phyloP scores from a whole-genome alignment of 2,329 filamentous ascomycete genomes.

The Scedosporium boydii region DNA sequence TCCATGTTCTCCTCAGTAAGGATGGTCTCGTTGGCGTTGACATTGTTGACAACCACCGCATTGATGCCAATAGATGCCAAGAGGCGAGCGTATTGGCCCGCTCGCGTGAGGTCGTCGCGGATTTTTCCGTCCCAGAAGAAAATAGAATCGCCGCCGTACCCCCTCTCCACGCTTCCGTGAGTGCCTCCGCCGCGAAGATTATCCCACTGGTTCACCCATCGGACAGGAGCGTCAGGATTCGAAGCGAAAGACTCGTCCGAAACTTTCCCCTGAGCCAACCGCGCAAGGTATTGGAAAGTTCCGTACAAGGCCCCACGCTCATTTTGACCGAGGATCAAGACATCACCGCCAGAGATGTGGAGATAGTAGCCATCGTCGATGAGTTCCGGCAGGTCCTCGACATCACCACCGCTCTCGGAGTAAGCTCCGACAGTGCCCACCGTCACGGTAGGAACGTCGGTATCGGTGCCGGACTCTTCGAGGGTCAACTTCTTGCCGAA shows the following conservation, averaged over 20 bases:
- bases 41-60: slow-evolving; percentile 60
- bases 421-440: slow-evolving; percentile 15
- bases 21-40: slow-evolving; percentile 55
- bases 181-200: slow-evolving; percentile 44
- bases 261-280: slow-evolving; percentile 51
- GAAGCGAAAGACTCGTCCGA: slow-evolving; percentile 34
- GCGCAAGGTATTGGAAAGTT: slow-evolving; percentile 57
- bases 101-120: slow-evolving; percentile 49
- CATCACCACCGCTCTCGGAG: slow-evolving; percentile 20
- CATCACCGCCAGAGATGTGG: slow-evolving; percentile 29
- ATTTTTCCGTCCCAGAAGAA: slow-evolving; percentile 53
- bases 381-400: slow-evolving; percentile 27
- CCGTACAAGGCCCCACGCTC: slow-evolving; percentile 61
- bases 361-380: slow-evolving; percentile 54
- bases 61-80: slow-evolving; percentile 59
- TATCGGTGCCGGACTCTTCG: background rate
- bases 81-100: slow-evolving; percentile 53
- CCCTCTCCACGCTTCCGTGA: slow-evolving; percentile 52
- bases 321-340: slow-evolving; percentile 55
- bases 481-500: slow-evolving; percentile 37
- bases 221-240: slow-evolving; percentile 50
- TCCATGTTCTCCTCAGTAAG: slow-evolving; percentile 48
- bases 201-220: slow-evolving; percentile 68
- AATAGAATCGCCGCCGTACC: slow-evolving; percentile 58
- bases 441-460: slow-evolving; percentile 9